Percentiles rank a stretch among this genome's conserved stretches.
Evolutionary conservation across 179 eudicot genomes (phyloP).

Genomic region (Drosera spatulata): DNA sequence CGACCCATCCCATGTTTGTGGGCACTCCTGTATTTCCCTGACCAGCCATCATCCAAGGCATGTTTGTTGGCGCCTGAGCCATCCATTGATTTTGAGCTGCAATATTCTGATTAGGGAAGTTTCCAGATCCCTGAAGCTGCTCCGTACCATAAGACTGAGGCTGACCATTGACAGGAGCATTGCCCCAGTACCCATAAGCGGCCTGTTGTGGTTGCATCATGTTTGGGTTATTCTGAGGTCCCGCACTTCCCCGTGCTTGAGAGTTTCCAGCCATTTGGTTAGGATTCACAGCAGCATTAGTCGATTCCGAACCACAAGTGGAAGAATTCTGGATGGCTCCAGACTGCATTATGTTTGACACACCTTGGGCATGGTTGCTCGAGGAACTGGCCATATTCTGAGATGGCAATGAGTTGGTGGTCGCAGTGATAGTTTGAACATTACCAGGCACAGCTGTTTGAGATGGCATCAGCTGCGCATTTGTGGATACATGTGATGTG

Average conservation of each 20-base stretch:
- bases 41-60: slow-evolving; percentile 39
- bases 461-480: slow-evolving; percentile 19
- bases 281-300: slow-evolving; percentile 13
- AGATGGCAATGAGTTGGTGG: slow-evolving; percentile 12
- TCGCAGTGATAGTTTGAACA: slow-evolving; percentile 11
- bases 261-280: slow-evolving; percentile 7
- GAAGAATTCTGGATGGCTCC: slow-evolving; percentile 25
- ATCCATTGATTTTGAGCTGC: slow-evolving; percentile 43
- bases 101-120: slow-evolving; percentile 26
- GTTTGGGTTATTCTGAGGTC: slow-evolving; percentile 16
- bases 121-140: slow-evolving; percentile 31
- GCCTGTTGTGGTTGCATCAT: slow-evolving; percentile 27
- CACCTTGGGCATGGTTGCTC: slow-evolving; percentile 6
- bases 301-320: slow-evolving; percentile 29
- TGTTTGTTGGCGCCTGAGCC: slow-evolving; percentile 28
- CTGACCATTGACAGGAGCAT: slow-evolving; percentile 18
- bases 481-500: slow-evolving; percentile 11
- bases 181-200: slow-evolving; percentile 41
- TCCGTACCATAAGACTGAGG: slow-evolving; percentile 27
- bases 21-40: slow-evolving; percentile 6
- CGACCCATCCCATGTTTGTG: slow-evolving; percentile 36
- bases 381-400: slow-evolving; percentile 10
- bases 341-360: slow-evolving; percentile 22
- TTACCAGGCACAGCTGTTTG: slow-evolving; percentile 14
- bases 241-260: slow-evolving; percentile 16